A percentile compares a stretch with the other conserved stretches of the same genome.
These are phyloP conservation scores for Dioscorea alata DNA, from an alignment of 106 monocot genomes.

Conservation along the genomic window DNA sequence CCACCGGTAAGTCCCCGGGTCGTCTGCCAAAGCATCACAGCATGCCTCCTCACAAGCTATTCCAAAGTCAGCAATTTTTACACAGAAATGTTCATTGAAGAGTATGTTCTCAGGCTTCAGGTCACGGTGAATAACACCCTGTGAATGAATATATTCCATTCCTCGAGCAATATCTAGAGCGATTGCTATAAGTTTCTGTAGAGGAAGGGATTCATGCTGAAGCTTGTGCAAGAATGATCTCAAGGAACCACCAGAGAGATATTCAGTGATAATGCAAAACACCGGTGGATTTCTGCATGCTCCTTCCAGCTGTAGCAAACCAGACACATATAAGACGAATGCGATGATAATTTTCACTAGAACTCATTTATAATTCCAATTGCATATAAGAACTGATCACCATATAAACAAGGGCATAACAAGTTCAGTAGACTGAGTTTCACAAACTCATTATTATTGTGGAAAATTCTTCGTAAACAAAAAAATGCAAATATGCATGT, in stretches of 20 bases:
- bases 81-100: slow-evolving; percentile 39
- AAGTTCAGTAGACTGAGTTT: too few relatives aligned
- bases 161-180: slow-evolving; percentile 58
- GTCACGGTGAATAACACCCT: slow-evolving; percentile 76
- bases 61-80: slow-evolving; percentile 81
- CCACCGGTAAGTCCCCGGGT: slow-evolving; percentile 75
- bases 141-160: slow-evolving; percentile 83
- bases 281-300: slow-evolving; percentile 47
- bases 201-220: slow-evolving; percentile 47
- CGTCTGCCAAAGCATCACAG: slow-evolving; percentile 47
- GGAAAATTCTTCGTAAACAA: too few relatives aligned
- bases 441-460: too few relatives aligned
- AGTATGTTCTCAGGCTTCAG: slow-evolving; percentile 82
- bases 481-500: too few relatives aligned
- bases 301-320: slow-evolving; percentile 54
- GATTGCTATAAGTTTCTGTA: slow-evolving; percentile 38
- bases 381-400: too few relatives aligned
- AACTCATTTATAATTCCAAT: too few relatives aligned
- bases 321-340: not conserved
- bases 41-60: slow-evolving; percentile 67
- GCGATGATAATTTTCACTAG: not conserved
- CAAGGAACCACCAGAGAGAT: slow-evolving; percentile 70
- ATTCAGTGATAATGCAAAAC: slow-evolving; percentile 72
- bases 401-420: too few relatives aligned
- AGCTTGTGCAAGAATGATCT: slow-evolving; percentile 65